Conservation (phyloP, 2,329 filamentous ascomycete genomes). For the Daldinia sp. region DNA sequence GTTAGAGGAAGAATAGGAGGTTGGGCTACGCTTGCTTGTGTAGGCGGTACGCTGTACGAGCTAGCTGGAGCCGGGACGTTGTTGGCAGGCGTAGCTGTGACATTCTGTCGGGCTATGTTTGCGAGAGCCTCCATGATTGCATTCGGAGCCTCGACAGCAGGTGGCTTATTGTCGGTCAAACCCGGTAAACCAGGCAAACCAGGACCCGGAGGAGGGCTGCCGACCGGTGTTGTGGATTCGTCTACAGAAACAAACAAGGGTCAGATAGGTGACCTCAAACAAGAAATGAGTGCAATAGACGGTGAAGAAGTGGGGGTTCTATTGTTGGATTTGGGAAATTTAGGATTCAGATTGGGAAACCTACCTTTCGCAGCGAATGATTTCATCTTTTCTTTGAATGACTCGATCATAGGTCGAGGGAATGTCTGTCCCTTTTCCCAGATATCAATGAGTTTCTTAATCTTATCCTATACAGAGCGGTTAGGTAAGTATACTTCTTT, state of each 20-base stretch:
- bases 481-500: conserved; percentile 57
- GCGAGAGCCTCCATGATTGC: conserved; percentile 82
- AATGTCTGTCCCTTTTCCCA: conserved; percentile 98
- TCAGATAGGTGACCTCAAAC: conserved; percentile 50
- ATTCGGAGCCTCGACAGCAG: conserved; percentile 55
- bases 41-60: conserved; percentile 39
- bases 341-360: conserved; percentile 54
- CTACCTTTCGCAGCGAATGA: conserved; percentile 70
- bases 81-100: conserved; percentile 55
- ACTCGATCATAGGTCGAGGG: conserved; percentile 77
- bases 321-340: conserved; percentile 15
- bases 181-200: conserved; percentile 53
- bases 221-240: conserved; percentile 75
- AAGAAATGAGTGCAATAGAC: conserved; percentile 4
- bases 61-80: conserved; percentile 51
- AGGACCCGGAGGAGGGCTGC: conserved; percentile 62
- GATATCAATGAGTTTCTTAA: conserved; percentile 93
- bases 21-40: conserved; percentile 39
- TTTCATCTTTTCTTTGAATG: conserved; percentile 83
- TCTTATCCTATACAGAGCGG: conserved; percentile 80
- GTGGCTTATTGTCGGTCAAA: conserved; percentile 44
- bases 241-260: conserved; percentile 57
- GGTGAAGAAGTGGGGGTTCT: conserved; percentile 5
- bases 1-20: conserved; percentile 39
- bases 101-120: conserved; percentile 81